A percentile compares a stretch with the other conserved stretches of the same genome.
Evolutionary conservation across 441 rosid species (phyloP).

Genomic region (Omphalea diandra): DNA sequence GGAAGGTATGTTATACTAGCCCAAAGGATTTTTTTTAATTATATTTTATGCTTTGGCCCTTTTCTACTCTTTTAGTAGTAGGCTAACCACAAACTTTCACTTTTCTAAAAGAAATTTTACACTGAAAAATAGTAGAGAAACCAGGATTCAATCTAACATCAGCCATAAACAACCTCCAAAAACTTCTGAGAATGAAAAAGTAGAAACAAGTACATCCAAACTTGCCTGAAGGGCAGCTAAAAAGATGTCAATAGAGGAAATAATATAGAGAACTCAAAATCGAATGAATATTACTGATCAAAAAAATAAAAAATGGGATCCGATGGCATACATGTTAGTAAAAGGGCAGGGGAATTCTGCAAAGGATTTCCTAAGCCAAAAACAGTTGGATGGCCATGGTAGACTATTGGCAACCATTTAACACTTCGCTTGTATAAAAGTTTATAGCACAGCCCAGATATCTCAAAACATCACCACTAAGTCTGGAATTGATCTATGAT

Average conservation of each 20-base stretch:
- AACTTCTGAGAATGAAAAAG: too few relatives aligned
- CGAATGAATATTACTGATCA: slow-evolving; percentile 2
- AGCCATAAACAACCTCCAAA: background rate
- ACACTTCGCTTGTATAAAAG: slow-evolving; percentile 2
- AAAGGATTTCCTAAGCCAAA: slow-evolving; percentile 7
- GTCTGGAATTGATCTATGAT: slow-evolving; percentile 10
- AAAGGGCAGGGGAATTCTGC: background rate
- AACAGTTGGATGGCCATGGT: background rate
- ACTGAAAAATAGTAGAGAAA: background rate
- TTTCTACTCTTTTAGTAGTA: background rate
- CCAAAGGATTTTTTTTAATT: background rate
- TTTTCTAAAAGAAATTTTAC: background rate
- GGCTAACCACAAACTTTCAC: too few relatives aligned
- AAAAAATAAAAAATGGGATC: background rate
- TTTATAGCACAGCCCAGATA: background rate
- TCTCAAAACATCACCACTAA: slow-evolving; percentile 10
- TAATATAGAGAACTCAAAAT: slow-evolving; percentile 16
- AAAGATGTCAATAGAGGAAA: background rate
- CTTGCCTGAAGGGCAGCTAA: background rate
- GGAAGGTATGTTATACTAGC: slow-evolving; percentile 1
- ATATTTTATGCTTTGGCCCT: background rate
- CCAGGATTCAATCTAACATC: background rate
- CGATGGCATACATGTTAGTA: background rate
- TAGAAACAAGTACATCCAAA: background rate
- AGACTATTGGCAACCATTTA: background rate